Evolutionary conservation across 192 early-diverging fungal genomes (phyloP).

Genomic region (Rhizophagus sp.): DNA sequence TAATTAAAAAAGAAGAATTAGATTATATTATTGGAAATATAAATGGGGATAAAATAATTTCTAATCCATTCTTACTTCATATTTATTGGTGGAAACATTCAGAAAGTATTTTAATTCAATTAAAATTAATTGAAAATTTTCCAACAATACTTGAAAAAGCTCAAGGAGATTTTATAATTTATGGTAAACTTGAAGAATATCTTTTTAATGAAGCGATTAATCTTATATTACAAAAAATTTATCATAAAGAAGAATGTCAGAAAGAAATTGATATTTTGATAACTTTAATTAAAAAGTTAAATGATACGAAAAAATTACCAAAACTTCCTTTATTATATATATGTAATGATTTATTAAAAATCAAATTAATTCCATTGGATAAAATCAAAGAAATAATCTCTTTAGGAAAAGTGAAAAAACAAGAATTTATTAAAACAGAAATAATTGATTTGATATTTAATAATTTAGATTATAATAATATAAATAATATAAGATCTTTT

Average conservation of each 20-base stretch:
- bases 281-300: background rate
- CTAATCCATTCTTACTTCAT: background rate
- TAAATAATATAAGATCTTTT: background rate
- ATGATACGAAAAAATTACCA: background rate
- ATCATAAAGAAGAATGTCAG: background rate
- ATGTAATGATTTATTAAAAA: background rate
- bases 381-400: background rate
- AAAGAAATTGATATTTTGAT: background rate
- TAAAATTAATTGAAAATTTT: background rate
- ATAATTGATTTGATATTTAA: too few relatives aligned
- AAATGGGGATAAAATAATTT: background rate
- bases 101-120: background rate
- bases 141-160: background rate
- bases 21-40: background rate
- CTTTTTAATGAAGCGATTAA: background rate
- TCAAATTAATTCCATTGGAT: background rate
- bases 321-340: background rate
- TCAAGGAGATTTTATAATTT: background rate
- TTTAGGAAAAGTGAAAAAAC: background rate
- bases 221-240: background rate
- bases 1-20: background rate
- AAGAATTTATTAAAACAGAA: too few relatives aligned
- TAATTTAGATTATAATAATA: too few relatives aligned
- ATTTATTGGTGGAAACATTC: background rate
- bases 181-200: background rate